Evolutionary conservation across 129 eudicot species (phyloP).

Genomic region (Arctium minus): DNA sequence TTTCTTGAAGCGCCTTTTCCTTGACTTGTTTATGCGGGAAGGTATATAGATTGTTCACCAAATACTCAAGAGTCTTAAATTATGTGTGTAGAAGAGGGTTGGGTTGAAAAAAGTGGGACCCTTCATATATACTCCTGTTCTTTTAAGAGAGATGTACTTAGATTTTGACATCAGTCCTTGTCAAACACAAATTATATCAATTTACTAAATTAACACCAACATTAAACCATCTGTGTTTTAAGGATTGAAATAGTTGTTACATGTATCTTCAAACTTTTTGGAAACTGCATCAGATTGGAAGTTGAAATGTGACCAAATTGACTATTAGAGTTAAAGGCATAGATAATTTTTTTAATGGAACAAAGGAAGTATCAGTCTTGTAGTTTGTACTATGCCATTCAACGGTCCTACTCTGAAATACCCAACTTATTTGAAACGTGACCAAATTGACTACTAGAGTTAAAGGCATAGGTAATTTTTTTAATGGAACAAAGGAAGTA

Average conservation of each 20-base stretch:
- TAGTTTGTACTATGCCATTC: background rate
- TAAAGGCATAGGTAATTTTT: background rate
- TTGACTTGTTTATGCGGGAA: slow-evolving; percentile 79
- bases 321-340: background rate
- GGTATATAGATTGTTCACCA: slow-evolving; percentile 37
- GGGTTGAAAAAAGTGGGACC: background rate
- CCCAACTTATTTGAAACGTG: background rate
- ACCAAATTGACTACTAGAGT: background rate
- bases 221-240: background rate
- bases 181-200: background rate
- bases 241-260: background rate
- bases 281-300: background rate
- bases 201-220: background rate
- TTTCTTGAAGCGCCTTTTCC: slow-evolving; percentile 86
- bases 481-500: background rate
- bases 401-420: background rate
- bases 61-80: background rate
- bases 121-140: background rate
- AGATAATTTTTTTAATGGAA: background rate
- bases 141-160: background rate
- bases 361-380: background rate
- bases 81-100: background rate
- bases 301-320: background rate
- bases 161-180: background rate
- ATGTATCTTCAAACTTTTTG: background rate